Percentiles rank a stretch among this genome's conserved stretches.
Conservation (phyloP, 2,329 filamentous ascomycete genomes). For the Penicillium polonicum region DNA sequence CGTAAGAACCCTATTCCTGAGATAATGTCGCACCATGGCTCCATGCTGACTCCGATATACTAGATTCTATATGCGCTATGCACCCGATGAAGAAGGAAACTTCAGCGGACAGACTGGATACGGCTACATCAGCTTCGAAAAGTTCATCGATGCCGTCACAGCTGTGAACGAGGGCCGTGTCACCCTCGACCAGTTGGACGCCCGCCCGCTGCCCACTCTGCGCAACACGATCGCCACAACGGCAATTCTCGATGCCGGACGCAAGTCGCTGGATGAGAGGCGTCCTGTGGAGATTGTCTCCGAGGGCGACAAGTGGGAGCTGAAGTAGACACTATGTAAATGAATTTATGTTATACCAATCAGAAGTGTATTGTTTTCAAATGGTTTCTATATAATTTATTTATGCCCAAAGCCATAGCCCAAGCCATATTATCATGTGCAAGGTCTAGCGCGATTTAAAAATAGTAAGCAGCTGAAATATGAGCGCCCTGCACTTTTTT, state of each 20-base stretch:
- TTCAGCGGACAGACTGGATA: constrained; percentile 90
- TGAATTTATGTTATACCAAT: background rate
- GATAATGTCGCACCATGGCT: background rate
- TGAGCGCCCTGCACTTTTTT: background rate
- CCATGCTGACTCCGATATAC: background rate
- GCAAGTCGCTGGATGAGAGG: constrained; percentile 79
- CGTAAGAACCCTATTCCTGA: constrained; percentile 46
- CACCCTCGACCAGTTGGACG: constrained; percentile 73
- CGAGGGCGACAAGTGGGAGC: constrained; percentile 57
- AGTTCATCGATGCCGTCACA: constrained; percentile 86
- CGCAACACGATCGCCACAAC: constrained; percentile 88
- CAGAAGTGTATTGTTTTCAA: background rate
- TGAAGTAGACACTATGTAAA: constrained; percentile 53
- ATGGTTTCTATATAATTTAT: background rate
- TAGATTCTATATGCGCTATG: constrained; percentile 88
- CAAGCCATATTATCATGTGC: background rate
- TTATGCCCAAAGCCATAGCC: background rate
- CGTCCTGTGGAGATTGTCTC: constrained; percentile 68
- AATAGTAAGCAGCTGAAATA: constrained; percentile 5
- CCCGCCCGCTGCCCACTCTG: constrained; percentile 77
- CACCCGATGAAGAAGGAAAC: constrained; percentile 91
- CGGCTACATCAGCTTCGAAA: constrained; percentile 92
- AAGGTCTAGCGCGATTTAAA: background rate
- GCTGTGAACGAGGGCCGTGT: constrained; percentile 71
- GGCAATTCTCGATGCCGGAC: constrained; percentile 83